Evolutionary conservation across 345 rosid genomes (phyloP), one percentile per base, ranked within the genome.

Genomic region (Eutrema heterophyllum): DNA sequence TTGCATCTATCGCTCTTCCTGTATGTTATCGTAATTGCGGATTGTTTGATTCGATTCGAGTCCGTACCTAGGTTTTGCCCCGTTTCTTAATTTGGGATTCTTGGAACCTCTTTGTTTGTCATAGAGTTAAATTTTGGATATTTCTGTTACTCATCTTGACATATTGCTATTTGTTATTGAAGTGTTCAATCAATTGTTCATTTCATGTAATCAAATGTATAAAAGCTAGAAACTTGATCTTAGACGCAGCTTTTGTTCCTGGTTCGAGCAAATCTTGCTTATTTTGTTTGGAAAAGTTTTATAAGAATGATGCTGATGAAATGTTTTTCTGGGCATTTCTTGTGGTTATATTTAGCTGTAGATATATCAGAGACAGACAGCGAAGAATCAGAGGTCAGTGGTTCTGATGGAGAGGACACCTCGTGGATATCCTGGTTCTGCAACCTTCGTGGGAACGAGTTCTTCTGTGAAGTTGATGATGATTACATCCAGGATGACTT

Each of bases 361-460:
- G 97, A 81, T 79, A 89, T 89, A 85, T 92, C 93, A 56, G 97
- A 91, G 73, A 89, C 99, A 12, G 97, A 92, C 78, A 87, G 89
- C 66, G 97, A 95, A 76, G 97, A 86, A 77, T 95, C 99, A 7
- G 97, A 95, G 61, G 92, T 95, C 15, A 94, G 98, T 75, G 98
- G 96, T 51, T 94, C 98, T 48, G 98, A 94, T n/a, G 98, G 90
- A 70, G 98, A 95, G 62, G 99, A 92, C 66, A 85, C 97, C 1
- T 89, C 97, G 14, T 95, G 99, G 99, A 88, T 91, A 44, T 89
- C 93, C 2, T 95, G 99, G 99, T 95, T 89, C 68, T 95, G 97
- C 81, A 95, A 88, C 71, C 79, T 95, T 30, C 88, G 96, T 55
- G 98, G 98, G 26, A 94, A 94, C 79, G 98, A 94, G 64, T 94